Evolutionary conservation across 2,329 filamentous ascomycete species (phyloP).

Genomic region (Lachnellula hyalina): DNA sequence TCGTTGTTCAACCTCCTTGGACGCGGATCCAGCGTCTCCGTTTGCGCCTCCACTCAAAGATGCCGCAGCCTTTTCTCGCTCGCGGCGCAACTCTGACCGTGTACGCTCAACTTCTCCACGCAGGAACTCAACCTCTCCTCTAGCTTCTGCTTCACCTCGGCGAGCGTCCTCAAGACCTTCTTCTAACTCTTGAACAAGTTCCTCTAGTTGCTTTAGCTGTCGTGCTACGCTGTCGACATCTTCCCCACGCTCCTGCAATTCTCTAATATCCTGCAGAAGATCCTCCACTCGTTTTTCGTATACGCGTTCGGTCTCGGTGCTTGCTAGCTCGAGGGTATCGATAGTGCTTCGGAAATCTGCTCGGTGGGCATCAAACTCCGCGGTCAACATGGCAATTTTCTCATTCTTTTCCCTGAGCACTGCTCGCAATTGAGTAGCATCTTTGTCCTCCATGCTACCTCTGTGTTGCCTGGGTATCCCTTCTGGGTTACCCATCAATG

Average conservation of each 20-base stretch:
- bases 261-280: slow-evolving; percentile 74
- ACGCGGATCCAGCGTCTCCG: slow-evolving; percentile 43
- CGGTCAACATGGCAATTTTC: slow-evolving; percentile 85
- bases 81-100: slow-evolving; percentile 77
- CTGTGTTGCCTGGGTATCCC: slow-evolving; percentile 40
- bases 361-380: slow-evolving; percentile 90
- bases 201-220: slow-evolving; percentile 92
- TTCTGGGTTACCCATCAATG: slow-evolving; percentile 57
- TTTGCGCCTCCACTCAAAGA: slow-evolving; percentile 46
- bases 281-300: slow-evolving; percentile 92
- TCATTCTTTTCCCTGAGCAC: slow-evolving; percentile 92
- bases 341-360: slow-evolving; percentile 97
- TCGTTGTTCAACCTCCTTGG: slow-evolving; percentile 83
- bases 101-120: slow-evolving; percentile 91
- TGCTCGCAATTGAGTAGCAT: slow-evolving; percentile 71
- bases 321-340: slow-evolving; percentile 91
- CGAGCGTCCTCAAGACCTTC: slow-evolving; percentile 94
- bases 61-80: slow-evolving; percentile 74
- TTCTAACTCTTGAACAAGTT: slow-evolving; percentile 92
- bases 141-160: slow-evolving; percentile 88
- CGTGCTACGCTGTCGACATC: slow-evolving; percentile 88
- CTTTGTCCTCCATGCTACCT: slow-evolving; percentile 59
- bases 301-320: slow-evolving; percentile 89
- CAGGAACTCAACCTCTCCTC: slow-evolving; percentile 92
- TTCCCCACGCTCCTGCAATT: slow-evolving; percentile 74